A percentile compares a stretch with the other conserved stretches of the same genome.
Evolutionary conservation across 768 basidiomycete species (phyloP).

Genomic region (Tylopilus balloui): DNA sequence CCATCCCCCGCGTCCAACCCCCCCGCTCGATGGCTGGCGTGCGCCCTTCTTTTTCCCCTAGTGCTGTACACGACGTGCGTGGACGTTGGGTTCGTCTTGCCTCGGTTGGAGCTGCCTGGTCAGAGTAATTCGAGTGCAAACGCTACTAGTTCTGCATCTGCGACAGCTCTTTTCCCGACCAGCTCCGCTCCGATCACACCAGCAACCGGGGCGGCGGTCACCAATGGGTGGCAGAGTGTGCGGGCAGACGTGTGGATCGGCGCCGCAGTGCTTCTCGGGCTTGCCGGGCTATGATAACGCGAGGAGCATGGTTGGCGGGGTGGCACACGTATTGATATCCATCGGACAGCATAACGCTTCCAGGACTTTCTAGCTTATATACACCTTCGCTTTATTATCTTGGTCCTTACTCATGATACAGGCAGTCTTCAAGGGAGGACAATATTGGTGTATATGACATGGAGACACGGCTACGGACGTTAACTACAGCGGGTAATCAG

Average conservation of each 20-base stretch:
- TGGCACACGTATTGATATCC: neutral
- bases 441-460: slow-evolving; percentile 9
- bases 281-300: slow-evolving; percentile 11
- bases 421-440: neutral
- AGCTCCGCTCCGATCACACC: neutral
- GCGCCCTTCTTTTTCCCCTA: neutral
- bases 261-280: slow-evolving; percentile 3
- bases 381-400: slow-evolving; percentile 4
- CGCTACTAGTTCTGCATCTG: neutral
- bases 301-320: neutral
- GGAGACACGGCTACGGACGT: neutral
- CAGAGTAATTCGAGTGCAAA: slow-evolving; percentile 20
- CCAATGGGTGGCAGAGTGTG: neutral
- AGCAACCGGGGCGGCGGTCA: slow-evolving; percentile 1
- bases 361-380: slow-evolving; percentile 11
- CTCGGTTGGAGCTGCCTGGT: slow-evolving; percentile 24
- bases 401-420: neutral
- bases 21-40: neutral
- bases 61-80: slow-evolving; percentile 26
- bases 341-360: neutral
- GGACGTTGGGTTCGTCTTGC: slow-evolving; percentile 23
- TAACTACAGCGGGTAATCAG: neutral
- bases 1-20: neutral
- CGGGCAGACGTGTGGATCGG: slow-evolving; percentile 3
- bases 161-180: neutral